Base-by-base conservation (phyloP, 495 filamentous ascomycete genomes). In the Penicillium canariense region DNA sequence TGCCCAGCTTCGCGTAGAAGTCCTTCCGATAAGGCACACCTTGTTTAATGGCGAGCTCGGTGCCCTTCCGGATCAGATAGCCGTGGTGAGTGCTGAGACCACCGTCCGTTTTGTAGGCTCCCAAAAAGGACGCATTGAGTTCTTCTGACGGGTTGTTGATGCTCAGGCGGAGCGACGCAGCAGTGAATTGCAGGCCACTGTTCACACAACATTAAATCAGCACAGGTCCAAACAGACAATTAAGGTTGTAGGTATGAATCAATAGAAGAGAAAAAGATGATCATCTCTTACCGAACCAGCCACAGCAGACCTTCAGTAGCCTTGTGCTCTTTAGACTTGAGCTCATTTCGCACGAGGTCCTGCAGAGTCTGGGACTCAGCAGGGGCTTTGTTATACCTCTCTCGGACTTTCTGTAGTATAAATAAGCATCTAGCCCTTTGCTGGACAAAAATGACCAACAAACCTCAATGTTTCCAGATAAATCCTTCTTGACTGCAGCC, bases 161-260 rank as follows among this genome's bases (percentile, higher is more conserved):
- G 77, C 94, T 97, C 62, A 84, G 79, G 66, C 84, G 84, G 34
- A 98, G 87, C 48, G 88, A 87, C 65, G 89, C 80, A 61, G 84
- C 80, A 27, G 93, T 97, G 79, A 98, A 97, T 54, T 96, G 88
- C 66, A 97, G 85, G 40, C 89, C 93, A 40, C 93, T 96, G 63
- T 53, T 30, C 31, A 26, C 5, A 15, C 5, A 17, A 11, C 9
- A 28, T 26, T 27, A 18, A 3, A 28, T 35, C n/a, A 30, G 25
- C 36, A 42, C 27, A 2, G 7, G 9, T 7, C 17, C 28, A 25
- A 50, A 53, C 45, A 56, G 50, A 17, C 1, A 32, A 40, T 35
- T 50, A 49, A 39, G 15, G 14, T 20, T n/a, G 40, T 17, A n/a
- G 36, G 30, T 12, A 45, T 25, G 23, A 20, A 20, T 30, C 4